phyloP scores from a whole-genome alignment of 2,329 filamentous ascomycete species.

The Trichoderma endophyticum region DNA sequence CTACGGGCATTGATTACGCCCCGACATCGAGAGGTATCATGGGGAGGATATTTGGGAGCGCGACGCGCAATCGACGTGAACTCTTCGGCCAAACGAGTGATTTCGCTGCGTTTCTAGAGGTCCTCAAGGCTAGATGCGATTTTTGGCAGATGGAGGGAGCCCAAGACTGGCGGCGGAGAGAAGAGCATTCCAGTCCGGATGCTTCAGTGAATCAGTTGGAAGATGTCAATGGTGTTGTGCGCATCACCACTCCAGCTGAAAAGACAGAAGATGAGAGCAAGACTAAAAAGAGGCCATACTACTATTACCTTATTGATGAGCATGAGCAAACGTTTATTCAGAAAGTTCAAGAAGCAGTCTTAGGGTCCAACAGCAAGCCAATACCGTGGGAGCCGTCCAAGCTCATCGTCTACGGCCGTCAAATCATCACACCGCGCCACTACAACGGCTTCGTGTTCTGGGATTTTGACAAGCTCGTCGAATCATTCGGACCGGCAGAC shows the following conservation, averaged over 20 bases:
- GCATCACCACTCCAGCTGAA: not conserved
- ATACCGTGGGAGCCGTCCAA: conserved; percentile 43
- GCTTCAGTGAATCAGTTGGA: not conserved
- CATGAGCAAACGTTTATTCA: conserved; percentile 31
- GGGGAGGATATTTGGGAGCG: conserved; percentile 45
- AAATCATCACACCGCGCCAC: conserved; percentile 56
- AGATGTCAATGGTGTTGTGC: not conserved
- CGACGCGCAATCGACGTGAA: conserved; percentile 40
- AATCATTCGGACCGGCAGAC: conserved; percentile 71
- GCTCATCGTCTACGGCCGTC: conserved; percentile 61
- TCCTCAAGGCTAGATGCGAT: conserved; percentile 73
- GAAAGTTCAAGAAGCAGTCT: conserved; percentile 23
- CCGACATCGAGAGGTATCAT: conserved; percentile 54
- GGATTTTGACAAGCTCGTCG: conserved; percentile 67
- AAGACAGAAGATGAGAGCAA: conserved; percentile 16
- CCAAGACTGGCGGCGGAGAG: conserved; percentile 65
- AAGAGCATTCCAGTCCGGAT: conserved; percentile 32
- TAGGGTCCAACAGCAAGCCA: conserved; percentile 21
- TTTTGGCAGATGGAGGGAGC: conserved; percentile 80
- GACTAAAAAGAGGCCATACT: conserved; percentile 27
- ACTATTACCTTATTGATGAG: conserved; percentile 30
- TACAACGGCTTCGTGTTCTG: conserved; percentile 58
- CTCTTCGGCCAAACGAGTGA: conserved; percentile 63
- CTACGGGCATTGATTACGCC: conserved; percentile 66
- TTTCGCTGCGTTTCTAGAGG: conserved; percentile 72